Evolutionary conservation across 331 rosid genomes (phyloP).

Genomic region (Phaseolus coccineus): DNA sequence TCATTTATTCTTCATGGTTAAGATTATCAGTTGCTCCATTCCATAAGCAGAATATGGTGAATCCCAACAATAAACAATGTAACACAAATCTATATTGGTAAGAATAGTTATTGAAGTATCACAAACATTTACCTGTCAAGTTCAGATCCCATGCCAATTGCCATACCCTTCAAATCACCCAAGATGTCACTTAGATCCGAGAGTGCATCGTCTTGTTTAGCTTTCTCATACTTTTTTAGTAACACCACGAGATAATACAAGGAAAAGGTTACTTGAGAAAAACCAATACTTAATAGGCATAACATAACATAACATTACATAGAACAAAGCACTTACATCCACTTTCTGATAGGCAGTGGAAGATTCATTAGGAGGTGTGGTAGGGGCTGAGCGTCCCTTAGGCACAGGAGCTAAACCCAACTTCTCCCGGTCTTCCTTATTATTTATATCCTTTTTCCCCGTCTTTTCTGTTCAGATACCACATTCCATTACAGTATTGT

Average conservation of each 20-base stretch:
- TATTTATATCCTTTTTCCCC: constrained; percentile 48
- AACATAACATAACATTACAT: not conserved
- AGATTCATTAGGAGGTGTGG: constrained; percentile 67
- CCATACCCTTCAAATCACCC: constrained; percentile 97
- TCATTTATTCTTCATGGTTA: too few species aligned
- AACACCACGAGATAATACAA: constrained; percentile 5
- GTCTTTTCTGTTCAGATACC: constrained; percentile 54
- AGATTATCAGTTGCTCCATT: too few species aligned
- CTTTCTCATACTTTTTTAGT: constrained; percentile 66
- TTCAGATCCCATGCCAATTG: constrained; percentile 84
- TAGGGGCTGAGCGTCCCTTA: constrained; percentile 63
- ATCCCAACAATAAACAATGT: too few species aligned
- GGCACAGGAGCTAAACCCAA: constrained; percentile 66
- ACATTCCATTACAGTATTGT: constrained; percentile 15
- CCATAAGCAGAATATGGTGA: too few species aligned
- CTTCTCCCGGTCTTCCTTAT: constrained; percentile 63
- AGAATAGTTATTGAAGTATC: not conserved
- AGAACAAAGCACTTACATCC: constrained; percentile 55
- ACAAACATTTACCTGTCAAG: constrained; percentile 62
- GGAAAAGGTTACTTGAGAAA: constrained; percentile 19
- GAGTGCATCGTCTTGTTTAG: constrained; percentile 89
- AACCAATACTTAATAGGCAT: not conserved
- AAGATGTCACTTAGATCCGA: constrained; percentile 80
- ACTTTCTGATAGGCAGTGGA: constrained; percentile 65
- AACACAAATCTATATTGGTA: too few species aligned